Conservation (phyloP, 1,284 basidiomycete genomes). For the Caloboletus firmus region DNA sequence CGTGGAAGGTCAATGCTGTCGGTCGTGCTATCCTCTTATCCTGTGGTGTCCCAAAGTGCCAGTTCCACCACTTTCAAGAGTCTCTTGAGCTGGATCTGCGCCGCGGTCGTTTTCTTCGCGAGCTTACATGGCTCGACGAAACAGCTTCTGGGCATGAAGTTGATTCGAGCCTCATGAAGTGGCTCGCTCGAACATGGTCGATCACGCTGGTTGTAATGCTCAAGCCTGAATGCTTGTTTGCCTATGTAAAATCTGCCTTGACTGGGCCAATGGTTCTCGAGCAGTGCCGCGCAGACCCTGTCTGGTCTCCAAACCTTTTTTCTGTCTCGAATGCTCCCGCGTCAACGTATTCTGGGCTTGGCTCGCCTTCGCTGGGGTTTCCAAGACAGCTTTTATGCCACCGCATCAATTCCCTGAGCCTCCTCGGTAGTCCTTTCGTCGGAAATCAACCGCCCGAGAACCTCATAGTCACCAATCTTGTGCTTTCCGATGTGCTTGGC, state of each 20-base stretch:
- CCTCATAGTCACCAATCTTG: not conserved
- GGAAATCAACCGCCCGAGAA: not conserved
- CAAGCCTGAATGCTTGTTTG: not conserved
- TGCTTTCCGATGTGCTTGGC: not conserved
- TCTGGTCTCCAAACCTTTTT: not conserved
- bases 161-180: not conserved
- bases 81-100: too few relatives aligned
- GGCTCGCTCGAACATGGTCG: not conserved
- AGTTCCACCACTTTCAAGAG: not conserved
- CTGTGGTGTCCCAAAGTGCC: not conserved
- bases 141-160: not conserved
- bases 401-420: not conserved
- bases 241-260: not conserved
- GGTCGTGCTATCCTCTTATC: not conserved
- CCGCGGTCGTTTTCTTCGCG: not conserved
- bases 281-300: not conserved
- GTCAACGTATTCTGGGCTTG: not conserved
- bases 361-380: not conserved
- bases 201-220: not conserved
- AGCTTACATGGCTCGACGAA: not conserved
- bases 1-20: not conserved
- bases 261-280: not conserved
- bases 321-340: not conserved
- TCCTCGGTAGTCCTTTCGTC: not conserved
- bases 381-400: not conserved